phyloP scores from a whole-genome alignment of 108 stramenopile species.

The Nitzschia putrida region DNA sequence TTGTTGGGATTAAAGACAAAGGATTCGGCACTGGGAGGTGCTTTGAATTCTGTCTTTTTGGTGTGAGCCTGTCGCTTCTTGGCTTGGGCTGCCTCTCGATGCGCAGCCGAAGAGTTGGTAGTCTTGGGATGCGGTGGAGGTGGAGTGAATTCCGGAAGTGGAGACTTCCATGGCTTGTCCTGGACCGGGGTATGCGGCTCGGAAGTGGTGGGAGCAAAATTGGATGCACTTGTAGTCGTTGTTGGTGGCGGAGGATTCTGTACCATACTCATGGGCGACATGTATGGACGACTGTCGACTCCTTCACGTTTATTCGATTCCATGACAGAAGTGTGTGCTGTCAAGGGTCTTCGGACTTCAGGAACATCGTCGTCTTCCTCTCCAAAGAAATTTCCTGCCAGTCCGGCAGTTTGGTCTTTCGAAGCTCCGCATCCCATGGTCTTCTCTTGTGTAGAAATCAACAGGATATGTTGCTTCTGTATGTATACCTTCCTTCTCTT shows the following conservation, averaged over 20 bases:
- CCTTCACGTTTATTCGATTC: no score
- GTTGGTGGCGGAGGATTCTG: neutral
- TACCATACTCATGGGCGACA: neutral
- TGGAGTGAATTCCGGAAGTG: no score
- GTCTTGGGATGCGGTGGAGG: no score
- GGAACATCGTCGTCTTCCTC: conserved; percentile 1
- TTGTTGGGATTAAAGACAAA: conserved; percentile 21
- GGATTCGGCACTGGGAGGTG: conserved; percentile 22
- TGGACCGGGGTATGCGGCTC: neutral
- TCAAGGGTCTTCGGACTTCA: no score
- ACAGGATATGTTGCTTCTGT: no score
- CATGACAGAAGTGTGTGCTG: no score
- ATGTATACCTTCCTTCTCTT: no score
- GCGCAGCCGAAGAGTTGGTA: neutral
- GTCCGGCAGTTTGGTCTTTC: conserved; percentile 11
- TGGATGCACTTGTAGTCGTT: neutral
- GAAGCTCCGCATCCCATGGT: conserved; percentile 23
- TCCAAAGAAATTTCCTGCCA: conserved; percentile 16
- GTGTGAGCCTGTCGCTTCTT: neutral
- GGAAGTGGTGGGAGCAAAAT: no score
- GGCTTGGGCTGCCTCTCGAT: neutral
- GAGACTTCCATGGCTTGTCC: neutral
- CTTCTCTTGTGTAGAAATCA: neutral
- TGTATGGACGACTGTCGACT: neutral
- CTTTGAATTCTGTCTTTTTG: conserved; percentile 18